These are phyloP conservation scores for Colletotrichum eremochloae DNA, from an alignment of 2,329 filamentous ascomycete species.

Conservation along the genomic window DNA sequence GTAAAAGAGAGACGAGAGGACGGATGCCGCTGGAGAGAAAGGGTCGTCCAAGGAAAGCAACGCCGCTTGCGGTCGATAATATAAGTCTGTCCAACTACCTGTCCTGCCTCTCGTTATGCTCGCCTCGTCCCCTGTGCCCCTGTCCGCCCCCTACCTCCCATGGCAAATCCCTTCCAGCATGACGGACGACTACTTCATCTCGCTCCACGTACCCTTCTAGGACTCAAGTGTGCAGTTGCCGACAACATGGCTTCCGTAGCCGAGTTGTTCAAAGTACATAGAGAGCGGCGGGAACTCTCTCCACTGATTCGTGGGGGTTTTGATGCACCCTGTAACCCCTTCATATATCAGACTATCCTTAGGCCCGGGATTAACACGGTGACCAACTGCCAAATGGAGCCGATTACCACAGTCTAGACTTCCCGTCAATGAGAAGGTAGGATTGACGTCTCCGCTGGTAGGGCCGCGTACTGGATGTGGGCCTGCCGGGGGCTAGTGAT, in stretches of 20 bases:
- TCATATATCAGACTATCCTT: conserved; percentile 29
- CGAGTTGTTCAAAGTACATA: conserved; percentile 23
- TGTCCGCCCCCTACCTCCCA: neutral
- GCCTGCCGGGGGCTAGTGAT: conserved; percentile 2
- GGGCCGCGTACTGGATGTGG: conserved; percentile 16
- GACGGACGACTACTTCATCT: conserved; percentile 31
- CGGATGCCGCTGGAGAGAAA: conserved; percentile 27
- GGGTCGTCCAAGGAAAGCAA: conserved; percentile 11
- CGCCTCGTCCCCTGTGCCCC: neutral
- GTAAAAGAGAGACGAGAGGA: conserved; percentile 29
- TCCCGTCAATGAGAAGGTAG: conserved; percentile 27
- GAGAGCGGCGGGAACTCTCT: conserved; percentile 20
- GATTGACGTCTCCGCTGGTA: conserved; percentile 27
- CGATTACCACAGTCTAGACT: neutral
- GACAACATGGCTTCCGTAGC: conserved; percentile 19
- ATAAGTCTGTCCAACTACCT: conserved; percentile 16
- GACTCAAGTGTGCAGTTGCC: conserved; percentile 18
- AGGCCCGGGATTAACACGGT: conserved; percentile 7
- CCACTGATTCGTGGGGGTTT: conserved; percentile 38
- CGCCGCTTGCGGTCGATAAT: conserved; percentile 18
- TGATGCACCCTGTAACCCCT: conserved; percentile 29
- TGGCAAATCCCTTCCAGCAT: conserved; percentile 15
- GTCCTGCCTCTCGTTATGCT: neutral
- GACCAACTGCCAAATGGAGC: conserved; percentile 32
- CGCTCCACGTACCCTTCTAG: conserved; percentile 18